phyloP scores from a whole-genome alignment of 1,139 yeast species.

The Saccharomyces pastorianus region DNA sequence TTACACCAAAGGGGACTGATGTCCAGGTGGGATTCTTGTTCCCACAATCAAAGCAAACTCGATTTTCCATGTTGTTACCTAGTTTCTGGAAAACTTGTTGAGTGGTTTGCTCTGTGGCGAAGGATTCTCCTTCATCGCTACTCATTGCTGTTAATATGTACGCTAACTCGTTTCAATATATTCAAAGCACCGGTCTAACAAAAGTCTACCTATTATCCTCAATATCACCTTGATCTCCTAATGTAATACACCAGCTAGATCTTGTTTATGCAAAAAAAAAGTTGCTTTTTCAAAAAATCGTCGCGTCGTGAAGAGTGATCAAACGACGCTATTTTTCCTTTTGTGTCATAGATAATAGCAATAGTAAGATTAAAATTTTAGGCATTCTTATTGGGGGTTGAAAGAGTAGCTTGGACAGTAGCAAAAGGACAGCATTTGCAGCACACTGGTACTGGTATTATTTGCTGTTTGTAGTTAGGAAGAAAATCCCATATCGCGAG shows the following conservation, averaged over 20 bases:
- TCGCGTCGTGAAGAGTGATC: background rate
- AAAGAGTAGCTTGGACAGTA: background rate
- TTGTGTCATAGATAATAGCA: background rate
- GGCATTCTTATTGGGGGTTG: background rate
- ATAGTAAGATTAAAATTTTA: background rate
- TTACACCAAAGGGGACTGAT: conserved; percentile 90
- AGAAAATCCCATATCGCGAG: background rate
- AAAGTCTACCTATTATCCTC: background rate
- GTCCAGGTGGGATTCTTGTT: conserved; percentile 98
- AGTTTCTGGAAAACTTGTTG: conserved; percentile 29
- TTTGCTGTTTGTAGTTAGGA: background rate
- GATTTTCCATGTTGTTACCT: conserved; percentile 47
- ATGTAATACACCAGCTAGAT: background rate
- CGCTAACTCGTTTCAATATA: background rate
- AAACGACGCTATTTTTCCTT: background rate
- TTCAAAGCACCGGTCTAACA: background rate
- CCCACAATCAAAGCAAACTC: conserved; percentile 84
- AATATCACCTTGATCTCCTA: background rate
- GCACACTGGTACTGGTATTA: background rate
- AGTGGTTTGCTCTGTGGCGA: conserved; percentile 28
- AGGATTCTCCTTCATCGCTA: conserved; percentile 28
- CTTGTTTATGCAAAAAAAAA: background rate
- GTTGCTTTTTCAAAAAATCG: conserved; percentile 3
- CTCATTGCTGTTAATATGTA: background rate
- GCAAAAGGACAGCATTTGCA: background rate